phyloP scores from a whole-genome alignment of 805 yeast genomes.

The Candida ascalaphidarum region DNA sequence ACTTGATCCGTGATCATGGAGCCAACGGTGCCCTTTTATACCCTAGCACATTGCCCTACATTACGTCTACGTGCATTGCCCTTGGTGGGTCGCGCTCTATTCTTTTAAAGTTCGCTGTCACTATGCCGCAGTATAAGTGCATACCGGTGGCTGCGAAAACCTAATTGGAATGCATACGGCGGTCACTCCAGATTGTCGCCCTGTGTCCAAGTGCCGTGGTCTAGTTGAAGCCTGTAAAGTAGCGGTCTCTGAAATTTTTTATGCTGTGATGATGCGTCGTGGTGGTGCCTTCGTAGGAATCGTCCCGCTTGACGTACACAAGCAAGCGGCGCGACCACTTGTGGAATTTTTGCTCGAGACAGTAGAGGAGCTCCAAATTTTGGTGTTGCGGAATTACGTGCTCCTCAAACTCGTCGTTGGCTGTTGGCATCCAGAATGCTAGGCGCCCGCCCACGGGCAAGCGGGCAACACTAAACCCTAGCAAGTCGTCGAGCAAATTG shows the following conservation, averaged over 20 bases:
- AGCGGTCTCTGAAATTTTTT: conserved; percentile 60
- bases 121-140: no score
- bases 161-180: no score
- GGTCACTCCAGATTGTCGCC: no score
- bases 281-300: conserved; percentile 38
- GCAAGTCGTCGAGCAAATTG: conserved; percentile 65
- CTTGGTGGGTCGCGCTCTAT: no score
- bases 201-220: no score
- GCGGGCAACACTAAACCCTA: conserved; percentile 63
- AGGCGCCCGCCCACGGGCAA: conserved; percentile 71
- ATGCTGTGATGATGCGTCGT: conserved; percentile 41
- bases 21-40: no score
- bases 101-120: no score
- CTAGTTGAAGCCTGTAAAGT: conserved; percentile 57
- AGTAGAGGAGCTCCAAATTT: conserved; percentile 58
- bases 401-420: conserved; percentile 71
- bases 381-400: conserved; percentile 74
- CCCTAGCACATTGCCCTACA: no score
- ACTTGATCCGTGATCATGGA: no score
- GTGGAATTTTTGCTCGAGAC: conserved; percentile 80
- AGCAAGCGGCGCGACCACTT: conserved; percentile 88
- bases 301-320: conserved; percentile 64
- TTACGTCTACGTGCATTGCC: no score
- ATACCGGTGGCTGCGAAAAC: no score
- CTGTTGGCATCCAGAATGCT: conserved; percentile 97